Base-by-base conservation (phyloP, 2,329 filamentous ascomycete species). In the Geosmithia morbida region DNA sequence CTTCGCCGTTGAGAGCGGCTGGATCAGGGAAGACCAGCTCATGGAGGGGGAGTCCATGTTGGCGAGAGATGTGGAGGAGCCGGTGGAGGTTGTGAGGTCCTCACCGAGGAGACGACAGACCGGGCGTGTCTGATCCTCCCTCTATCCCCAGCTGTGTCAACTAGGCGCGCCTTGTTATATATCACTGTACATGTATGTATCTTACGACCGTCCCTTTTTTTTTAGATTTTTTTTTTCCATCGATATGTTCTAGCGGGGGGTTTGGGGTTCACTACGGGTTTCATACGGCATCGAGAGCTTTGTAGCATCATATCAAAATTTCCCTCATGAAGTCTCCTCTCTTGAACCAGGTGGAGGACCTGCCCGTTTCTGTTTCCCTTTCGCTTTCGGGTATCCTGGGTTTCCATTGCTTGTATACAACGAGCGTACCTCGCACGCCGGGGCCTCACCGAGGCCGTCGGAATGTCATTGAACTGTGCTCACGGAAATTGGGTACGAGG, bases 1-100 rank as follows among this genome's bases (percentile, higher is more conserved):
- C 45, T 79, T 77, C 54, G 73, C 73, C 3, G 65, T 77, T 11
- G 75, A 79, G 58, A 66, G 72, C 1, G 75, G 74, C 6, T 80
- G 76, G 76, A 61, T 80, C 43, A 66, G 64, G 1, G 67, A 73
- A 53, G 66, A 66, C 17, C 75, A 80, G 58, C 56, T 80, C 41
- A 58, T 66, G 20, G 71, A 65, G 3, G 60, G 57, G 13, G 55
- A 56, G 13, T 66, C 63, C 11, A 51, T 65, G 37, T 37, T 66
- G 11, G 63, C 66, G 44, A 55, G 59, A 30, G 66, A 68, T 51
- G 53, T 48, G 2, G 49, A 56, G 17, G 54, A 50, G 11, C 53
- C 11, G 6, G 41, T 52, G 48, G 54, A 59, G 45, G 56, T 13
- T 7, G 41, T 53, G 47, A 56, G 59, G 45, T 56, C 59, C 22